Evolutionary conservation across 352 stramenopile species (phyloP), one percentile per base, ranked within the genome.

Genomic region (Phytopythium cucurbitacearum): DNA sequence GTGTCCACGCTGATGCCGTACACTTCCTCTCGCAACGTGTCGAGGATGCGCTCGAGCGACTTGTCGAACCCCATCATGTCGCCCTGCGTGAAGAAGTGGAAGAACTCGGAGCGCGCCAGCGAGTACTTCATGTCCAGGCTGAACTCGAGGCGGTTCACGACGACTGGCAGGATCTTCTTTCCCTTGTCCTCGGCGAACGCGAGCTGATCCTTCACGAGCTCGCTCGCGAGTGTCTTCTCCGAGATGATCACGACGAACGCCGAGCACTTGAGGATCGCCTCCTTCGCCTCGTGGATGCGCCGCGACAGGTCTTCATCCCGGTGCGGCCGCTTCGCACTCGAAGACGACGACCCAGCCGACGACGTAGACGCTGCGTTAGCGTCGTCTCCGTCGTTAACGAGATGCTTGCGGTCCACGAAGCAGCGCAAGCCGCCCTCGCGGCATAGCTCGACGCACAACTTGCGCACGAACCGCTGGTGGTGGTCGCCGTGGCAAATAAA

Each of bases 101-200:
- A 87, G 53, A 94, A 90, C 11, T 89, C 73, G 48, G 73, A 91
- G 8, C 83, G 77, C 37, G 80, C 67, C 5, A 94, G 69, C n/a
- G 61, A 87, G 57, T 91, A 94, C 69, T 91, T 84, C 55, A 89
- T 73, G 37, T 89, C 83, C 32, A 91, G 64, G 9, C 59, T 70
- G 46, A 93, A 81, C 42, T 80, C 65, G 42, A 90, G 68, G 36
- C 61, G 67, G 42, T 91, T 87, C 0, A 85, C 73, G 6, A 89
- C 80, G 0, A 94, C 69, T 0, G 83, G 80, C 15, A 91, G 59
- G 47, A 94, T 90, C 32, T 73, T 80, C 59, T 91, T 91, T 48
- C 83, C 80, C 55, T 94, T 94, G 65, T 91, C 80, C 57, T 94
- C 84, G 0, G 80, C 84, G 44, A 91, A 94, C 10, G 84, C 80